A percentile compares a stretch with the other conserved stretches of the same genome.
Conservation (phyloP, 202 grass and related monocot genomes). For the Bolboschoenoplectus hybrid region DNA sequence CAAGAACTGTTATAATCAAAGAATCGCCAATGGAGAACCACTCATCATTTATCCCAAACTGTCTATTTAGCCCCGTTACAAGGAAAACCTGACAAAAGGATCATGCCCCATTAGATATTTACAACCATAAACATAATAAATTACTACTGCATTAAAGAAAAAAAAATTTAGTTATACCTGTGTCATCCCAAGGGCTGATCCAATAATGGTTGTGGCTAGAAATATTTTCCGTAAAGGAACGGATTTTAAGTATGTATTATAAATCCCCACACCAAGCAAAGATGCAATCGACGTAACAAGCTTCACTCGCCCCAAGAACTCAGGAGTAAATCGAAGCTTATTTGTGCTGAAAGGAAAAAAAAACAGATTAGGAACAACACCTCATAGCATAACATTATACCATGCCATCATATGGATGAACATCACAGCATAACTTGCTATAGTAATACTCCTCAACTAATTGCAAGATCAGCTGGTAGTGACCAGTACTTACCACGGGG, state of each 20-base stretch:
- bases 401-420: conserved; percentile 19
- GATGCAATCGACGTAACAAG: conserved; percentile 94
- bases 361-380: conserved; percentile 19
- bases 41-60: conserved; percentile 82
- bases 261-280: conserved; percentile 77
- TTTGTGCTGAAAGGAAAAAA: conserved; percentile 74
- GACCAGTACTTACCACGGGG: neutral
- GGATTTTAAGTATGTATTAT: conserved; percentile 77
- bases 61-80: conserved; percentile 72
- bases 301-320: conserved; percentile 87
- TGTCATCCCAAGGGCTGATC: conserved; percentile 88
- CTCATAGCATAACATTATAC: conserved; percentile 25
- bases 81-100: conserved; percentile 66
- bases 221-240: conserved; percentile 89
- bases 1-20: conserved; percentile 92
- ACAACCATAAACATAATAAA: conserved; percentile 28
- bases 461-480: neutral
- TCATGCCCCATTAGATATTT: conserved; percentile 31
- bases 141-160: conserved; percentile 24
- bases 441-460: neutral
- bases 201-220: conserved; percentile 71
- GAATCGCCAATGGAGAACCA: conserved; percentile 98
- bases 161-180: conserved; percentile 53
- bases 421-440: neutral
- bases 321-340: conserved; percentile 88